These are phyloP conservation scores for Chalciporus piperatus DNA, from an alignment of 768 basidiomycete species.

Conservation along the genomic window DNA sequence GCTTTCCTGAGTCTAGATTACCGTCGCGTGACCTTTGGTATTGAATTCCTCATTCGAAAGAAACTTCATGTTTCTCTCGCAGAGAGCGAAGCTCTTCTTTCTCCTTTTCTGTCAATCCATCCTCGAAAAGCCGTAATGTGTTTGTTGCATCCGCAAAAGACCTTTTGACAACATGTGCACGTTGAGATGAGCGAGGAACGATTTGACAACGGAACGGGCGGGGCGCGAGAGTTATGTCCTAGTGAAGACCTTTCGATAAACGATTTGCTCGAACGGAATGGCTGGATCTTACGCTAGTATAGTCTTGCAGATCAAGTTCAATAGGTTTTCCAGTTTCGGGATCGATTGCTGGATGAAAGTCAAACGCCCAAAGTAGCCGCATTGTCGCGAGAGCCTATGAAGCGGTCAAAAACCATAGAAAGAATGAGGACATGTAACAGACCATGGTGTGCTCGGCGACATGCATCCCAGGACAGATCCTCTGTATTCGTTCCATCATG, in stretches of 20 bases:
- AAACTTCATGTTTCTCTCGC: not conserved
- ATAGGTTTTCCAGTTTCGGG: not conserved
- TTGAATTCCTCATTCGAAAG: not conserved
- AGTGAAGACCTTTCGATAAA: not conserved
- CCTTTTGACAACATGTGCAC: not conserved
- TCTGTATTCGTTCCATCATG: not conserved
- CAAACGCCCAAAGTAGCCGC: slow-evolving; percentile 6
- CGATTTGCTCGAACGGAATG: not conserved
- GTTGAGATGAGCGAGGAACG: slow-evolving; percentile 1
- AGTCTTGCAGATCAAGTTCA: not conserved
- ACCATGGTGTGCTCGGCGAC: slow-evolving; percentile 5
- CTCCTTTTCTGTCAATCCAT: not conserved
- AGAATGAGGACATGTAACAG: not conserved
- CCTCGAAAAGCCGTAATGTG: slow-evolving; percentile 2
- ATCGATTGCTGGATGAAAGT: slow-evolving; percentile 2
- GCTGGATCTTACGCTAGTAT: not conserved
- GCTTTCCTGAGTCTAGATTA: not conserved
- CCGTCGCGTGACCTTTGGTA: not conserved
- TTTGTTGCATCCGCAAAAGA: slow-evolving; percentile 3
- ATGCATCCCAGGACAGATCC: slow-evolving; percentile 7
- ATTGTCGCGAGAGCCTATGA: slow-evolving; percentile 1
- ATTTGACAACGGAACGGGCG: slow-evolving; percentile 5
- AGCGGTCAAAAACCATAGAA: not conserved
- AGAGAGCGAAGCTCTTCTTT: not conserved
- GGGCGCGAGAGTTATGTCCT: slow-evolving; percentile 3